Evolutionary conservation across 345 rosid genomes (phyloP), one percentile per base, ranked within the genome.

Genomic region (Bruguiera parviflora): DNA sequence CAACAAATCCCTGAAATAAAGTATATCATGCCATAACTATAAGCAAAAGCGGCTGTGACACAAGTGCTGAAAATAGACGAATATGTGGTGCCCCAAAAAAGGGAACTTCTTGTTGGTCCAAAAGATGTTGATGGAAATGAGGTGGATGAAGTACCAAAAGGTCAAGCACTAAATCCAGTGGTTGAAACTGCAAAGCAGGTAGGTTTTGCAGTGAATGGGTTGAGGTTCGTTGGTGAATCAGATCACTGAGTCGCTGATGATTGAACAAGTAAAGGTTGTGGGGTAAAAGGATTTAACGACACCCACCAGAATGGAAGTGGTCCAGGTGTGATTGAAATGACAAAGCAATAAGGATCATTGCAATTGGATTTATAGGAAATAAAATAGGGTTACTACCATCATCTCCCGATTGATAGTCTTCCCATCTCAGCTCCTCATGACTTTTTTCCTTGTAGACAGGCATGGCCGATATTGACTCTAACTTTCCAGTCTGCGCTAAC

Each of bases 391-490:
- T n/a, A n/a, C n/a, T n/a, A n/a, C n/a, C n/a, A n/a, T n/a, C n/a
- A n/a, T n/a, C n/a, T n/a, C n/a, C n/a, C n/a, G n/a, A n/a, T n/a
- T n/a, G n/a, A n/a, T n/a, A n/a, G n/a, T n/a, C n/a, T n/a, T n/a
- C n/a, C n/a, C n/a, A n/a, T n/a, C n/a, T n/a, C n/a, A n/a, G n/a
- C n/a, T n/a, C n/a, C n/a, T n/a, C n/a, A n/a, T n/a, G n/a, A n/a
- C n/a, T n/a, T n/a, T n/a, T n/a, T n/a, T n/a, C n/a, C n/a, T n/a
- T n/a, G n/a, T n/a, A n/a, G n/a, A n/a, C n/a, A n/a, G n/a, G n/a
- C n/a, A 90, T 90, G 53, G 97, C 97, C 29, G 96, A 86, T 81
- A 96, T 89, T 21, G 99, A 96, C n/a, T n/a, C n/a, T n/a, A n/a
- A n/a, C n/a, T n/a, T n/a, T n/a, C 85, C 97, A 76, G 92, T 81